Conservation (phyloP, 768 basidiomycete species). For the Xerocomellus amylosporus region DNA sequence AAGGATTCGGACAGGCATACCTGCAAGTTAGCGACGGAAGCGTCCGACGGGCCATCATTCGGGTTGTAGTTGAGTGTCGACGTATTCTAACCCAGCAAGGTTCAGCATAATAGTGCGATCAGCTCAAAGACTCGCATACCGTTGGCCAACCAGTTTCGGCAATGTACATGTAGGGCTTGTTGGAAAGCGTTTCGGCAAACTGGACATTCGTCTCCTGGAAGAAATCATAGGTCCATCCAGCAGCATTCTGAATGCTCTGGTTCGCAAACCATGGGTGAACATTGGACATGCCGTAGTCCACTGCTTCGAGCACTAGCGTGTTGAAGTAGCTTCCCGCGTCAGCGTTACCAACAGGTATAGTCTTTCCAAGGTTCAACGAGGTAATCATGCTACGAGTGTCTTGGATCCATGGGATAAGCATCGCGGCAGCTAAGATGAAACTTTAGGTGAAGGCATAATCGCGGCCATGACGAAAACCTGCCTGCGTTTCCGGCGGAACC, state of each 20-base stretch:
- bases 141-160: slow-evolving; percentile 93
- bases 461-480: neutral
- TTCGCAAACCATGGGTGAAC: slow-evolving; percentile 96
- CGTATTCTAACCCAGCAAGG: slow-evolving; percentile 44
- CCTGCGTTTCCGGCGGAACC: slow-evolving; percentile 51
- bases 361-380: slow-evolving; percentile 55
- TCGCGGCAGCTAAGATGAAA: slow-evolving; percentile 46
- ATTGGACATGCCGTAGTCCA: slow-evolving; percentile 84
- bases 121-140: slow-evolving; percentile 36
- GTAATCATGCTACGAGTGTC: slow-evolving; percentile 59
- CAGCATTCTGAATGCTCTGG: slow-evolving; percentile 59
- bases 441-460: neutral
- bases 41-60: slow-evolving; percentile 65
- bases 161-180: slow-evolving; percentile 81
- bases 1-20: slow-evolving; percentile 21
- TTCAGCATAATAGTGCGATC: neutral
- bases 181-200: slow-evolving; percentile 54
- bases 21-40: slow-evolving; percentile 62
- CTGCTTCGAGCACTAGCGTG: slow-evolving; percentile 53
- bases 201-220: slow-evolving; percentile 66
- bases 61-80: slow-evolving; percentile 51
- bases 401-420: slow-evolving; percentile 62
- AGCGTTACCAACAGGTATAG: slow-evolving; percentile 69
- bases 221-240: slow-evolving; percentile 80
- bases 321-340: slow-evolving; percentile 90